Base-by-base conservation (phyloP, 2,329 filamentous ascomycete species). In the Colletotrichum musicola region DNA sequence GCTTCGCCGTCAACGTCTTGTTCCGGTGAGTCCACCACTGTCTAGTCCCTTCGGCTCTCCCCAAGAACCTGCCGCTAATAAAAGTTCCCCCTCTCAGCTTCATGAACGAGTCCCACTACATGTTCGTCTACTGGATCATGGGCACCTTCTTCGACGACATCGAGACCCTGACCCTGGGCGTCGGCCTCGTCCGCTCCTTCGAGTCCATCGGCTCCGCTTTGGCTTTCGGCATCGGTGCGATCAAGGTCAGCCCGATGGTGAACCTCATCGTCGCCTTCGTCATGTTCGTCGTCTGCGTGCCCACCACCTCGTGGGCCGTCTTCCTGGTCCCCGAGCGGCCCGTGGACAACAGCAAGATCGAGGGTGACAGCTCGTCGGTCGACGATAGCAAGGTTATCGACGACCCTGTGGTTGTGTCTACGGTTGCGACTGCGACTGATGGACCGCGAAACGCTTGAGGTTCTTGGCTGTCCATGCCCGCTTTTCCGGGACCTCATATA, bases 81-180 rank as follows among this genome's bases (percentile, higher is more conserved):
- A 7, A n/a, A n/a, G n/a, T n/a, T n/a, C n/a, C 40, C 4, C 0
- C 16, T 1, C 18, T 1, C 1, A 79, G 75, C 10, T 85, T 86
- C 72, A 80, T 86, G 75, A 85, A 86, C 65, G 85, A 87, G 70
- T 83, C 81, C 0, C 81, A 86, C 50, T 82, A 83, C 71, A 85
- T 85, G 76, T 85, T 85, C 62, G 81, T 85, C 0, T 86, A 86
- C 74, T 86, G 83, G 83, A 74, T 85, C 14, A 77, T 86, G 1
- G 85, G 83, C 3, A 79, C 83, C 2, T 86, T 85, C 74, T 84
- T 85, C 67, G 79, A 84, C 65, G 84, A 86, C 56, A 75, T 86
- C 6, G 82, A 85, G 72, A 86, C 84, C 0, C 71, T 86, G n/a
- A 84, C 85, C 0, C 77, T 86, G 0, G 81, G 79, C 2, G 83